Percentiles rank a stretch among this genome's conserved stretches.
Conservation (phyloP, 1,139 yeast species). For the Candida sp. region DNA sequence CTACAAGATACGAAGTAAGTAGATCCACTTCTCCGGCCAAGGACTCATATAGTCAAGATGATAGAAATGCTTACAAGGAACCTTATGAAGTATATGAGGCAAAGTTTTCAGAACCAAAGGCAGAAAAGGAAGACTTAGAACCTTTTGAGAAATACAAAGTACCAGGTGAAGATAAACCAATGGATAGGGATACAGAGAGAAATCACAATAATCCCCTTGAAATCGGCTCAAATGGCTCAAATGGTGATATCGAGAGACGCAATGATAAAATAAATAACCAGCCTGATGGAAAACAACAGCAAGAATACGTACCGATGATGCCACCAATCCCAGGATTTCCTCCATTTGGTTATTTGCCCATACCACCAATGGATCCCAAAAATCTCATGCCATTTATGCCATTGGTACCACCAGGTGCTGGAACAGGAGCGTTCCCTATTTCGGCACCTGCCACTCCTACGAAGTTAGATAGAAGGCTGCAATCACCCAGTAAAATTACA, state of each 20-base stretch:
- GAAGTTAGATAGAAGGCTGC: neutral
- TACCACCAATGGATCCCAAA: neutral
- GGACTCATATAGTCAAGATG: neutral
- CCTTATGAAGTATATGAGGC: slow-evolving; percentile 7
- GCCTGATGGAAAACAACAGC: neutral
- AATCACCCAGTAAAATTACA: neutral
- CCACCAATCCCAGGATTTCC: neutral
- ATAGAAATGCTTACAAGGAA: slow-evolving; percentile 1
- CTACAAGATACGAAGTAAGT: slow-evolving; percentile 4
- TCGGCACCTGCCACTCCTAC: neutral
- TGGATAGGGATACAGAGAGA: too few species aligned
- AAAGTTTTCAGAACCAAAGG: slow-evolving; percentile 1
- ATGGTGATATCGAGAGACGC: neutral
- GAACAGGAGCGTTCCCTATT: slow-evolving; percentile 2
- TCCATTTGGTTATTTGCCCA: neutral
- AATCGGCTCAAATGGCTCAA: neutral
- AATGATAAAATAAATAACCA: neutral
- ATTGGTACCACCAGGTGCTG: slow-evolving; percentile 6
- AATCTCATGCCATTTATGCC: slow-evolving; percentile 4
- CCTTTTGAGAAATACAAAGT: neutral
- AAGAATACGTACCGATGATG: neutral
- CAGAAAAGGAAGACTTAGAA: neutral
- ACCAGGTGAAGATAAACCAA: too few species aligned
- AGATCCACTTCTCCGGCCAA: slow-evolving; percentile 3
- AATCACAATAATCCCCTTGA: too few species aligned